Evolutionary conservation across 2,329 filamentous ascomycete species (phyloP), one percentile per base, ranked within the genome.

Genomic region (Calonectria fujianensis): DNA sequence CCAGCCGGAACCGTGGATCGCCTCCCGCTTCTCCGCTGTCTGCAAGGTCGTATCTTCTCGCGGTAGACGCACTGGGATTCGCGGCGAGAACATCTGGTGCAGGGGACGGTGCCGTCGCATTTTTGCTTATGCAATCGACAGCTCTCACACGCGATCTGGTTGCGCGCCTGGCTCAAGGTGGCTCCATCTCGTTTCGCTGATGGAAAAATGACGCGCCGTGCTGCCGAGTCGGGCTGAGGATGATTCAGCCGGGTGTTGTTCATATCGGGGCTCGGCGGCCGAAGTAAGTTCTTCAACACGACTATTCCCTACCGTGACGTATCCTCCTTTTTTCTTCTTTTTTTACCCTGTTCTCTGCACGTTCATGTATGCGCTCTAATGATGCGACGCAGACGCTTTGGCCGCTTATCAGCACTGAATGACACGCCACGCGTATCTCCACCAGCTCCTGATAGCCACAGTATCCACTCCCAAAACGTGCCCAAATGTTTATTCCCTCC

Each of bases 131-230:
- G 59, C 39, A 41, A 20, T 13, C 59, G 59, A 45, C 59, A 64
- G 8, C 37, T 64, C 20, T 64, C 59, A n/a, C 59, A 64, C 8
- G 59, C 59, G 37, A 64, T 64, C 39, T 64, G 59, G 32, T 64
- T 64, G 59, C 59, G 59, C 18, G 35, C 16, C 24, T 41, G 59
- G 8, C 6, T n/a, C 20, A n/a, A 37, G 11, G 11, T 27, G 54
- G 13, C 37, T 6, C 45, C 27, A 8, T 45, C 18, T 9, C 14
- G 37, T 11, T 45, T 35, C 4, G 20, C 13, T 9, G 14, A 18
- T 11, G 59, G 59, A 11, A 37, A 64, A 41, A 45, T 45, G 27
- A 13, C 59, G 24, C 59, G 14, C 14, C 16, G 35, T 7, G 24
- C 37, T 41, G 37, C 13, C n/a, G 9, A 41, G 24, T 16, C 11